Evolutionary conservation across 2,329 filamentous ascomycete species (phyloP).

Genomic region (Didymella pinodella): DNA sequence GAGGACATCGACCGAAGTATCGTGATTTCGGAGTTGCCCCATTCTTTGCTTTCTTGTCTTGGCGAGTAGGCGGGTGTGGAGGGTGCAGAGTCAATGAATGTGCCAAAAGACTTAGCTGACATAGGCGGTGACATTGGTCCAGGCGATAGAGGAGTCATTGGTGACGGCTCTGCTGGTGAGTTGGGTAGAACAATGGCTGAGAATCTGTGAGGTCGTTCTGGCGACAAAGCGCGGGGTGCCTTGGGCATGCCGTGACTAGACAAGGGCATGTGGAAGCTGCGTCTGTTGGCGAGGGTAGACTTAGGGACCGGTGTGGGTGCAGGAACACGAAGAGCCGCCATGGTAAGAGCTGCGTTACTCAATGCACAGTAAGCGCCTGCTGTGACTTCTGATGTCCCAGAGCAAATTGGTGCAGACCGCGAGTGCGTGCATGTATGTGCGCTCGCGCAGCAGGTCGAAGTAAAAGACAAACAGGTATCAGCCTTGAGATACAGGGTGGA

Average conservation of each 20-base stretch:
- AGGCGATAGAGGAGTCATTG: constrained; percentile 35
- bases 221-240: constrained; percentile 37
- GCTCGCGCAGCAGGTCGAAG: background rate
- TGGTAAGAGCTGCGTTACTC: constrained; percentile 19
- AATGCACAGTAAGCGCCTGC: constrained; percentile 18
- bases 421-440: constrained; percentile 7
- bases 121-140: constrained; percentile 46
- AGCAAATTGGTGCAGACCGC: constrained; percentile 7
- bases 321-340: constrained; percentile 37
- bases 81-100: constrained; percentile 49
- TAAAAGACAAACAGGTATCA: constrained; percentile 9
- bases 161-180: constrained; percentile 26
- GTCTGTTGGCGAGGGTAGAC: constrained; percentile 31
- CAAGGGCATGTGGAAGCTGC: constrained; percentile 37
- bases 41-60: constrained; percentile 32
- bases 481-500: constrained; percentile 16
- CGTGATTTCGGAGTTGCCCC: constrained; percentile 40
- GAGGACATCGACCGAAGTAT: constrained; percentile 43
- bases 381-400: constrained; percentile 17
- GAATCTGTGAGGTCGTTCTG: constrained; percentile 43
- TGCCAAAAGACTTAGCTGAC: constrained; percentile 48
- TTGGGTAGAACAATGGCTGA: constrained; percentile 31
- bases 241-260: constrained; percentile 48
- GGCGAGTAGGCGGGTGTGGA: constrained; percentile 50
- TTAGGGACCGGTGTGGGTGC: constrained; percentile 33